phyloP scores from a whole-genome alignment of 345 rosid genomes.

The Populus euphratica region DNA sequence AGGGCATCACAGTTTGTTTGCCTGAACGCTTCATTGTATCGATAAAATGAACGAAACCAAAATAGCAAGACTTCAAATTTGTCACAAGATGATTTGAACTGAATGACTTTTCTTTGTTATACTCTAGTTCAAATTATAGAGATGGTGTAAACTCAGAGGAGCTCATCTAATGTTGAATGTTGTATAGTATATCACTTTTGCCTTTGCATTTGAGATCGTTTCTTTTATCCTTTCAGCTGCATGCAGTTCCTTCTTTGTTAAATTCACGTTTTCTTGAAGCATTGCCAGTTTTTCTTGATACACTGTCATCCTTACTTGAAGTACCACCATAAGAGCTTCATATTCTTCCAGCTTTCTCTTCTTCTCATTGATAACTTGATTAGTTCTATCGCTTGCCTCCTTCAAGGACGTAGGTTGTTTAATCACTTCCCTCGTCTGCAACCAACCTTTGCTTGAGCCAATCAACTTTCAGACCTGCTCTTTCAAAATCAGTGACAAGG shows the following conservation, averaged over 20 bases:
- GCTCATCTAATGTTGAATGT: background rate
- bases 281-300: no score
- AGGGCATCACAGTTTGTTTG: no score
- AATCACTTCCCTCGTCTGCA: background rate
- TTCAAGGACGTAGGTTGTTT: conserved; percentile 7
- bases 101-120: no score
- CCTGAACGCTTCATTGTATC: no score
- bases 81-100: background rate
- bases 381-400: background rate
- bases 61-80: background rate
- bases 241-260: background rate
- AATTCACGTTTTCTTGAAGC: background rate
- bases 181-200: background rate
- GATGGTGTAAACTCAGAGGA: background rate
- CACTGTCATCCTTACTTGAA: no score
- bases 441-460: conserved; percentile 8
- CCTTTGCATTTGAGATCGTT: background rate
- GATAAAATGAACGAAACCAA: no score
- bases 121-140: background rate
- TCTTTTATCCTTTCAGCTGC: background rate
- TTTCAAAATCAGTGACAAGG: conserved; percentile 1
- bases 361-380: conserved; percentile 4
- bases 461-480: conserved; percentile 3
- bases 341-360: background rate
- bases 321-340: background rate